Evolutionary conservation across 1,139 yeast species (phyloP).

Genomic region (Yamadazyma conglobata): DNA sequence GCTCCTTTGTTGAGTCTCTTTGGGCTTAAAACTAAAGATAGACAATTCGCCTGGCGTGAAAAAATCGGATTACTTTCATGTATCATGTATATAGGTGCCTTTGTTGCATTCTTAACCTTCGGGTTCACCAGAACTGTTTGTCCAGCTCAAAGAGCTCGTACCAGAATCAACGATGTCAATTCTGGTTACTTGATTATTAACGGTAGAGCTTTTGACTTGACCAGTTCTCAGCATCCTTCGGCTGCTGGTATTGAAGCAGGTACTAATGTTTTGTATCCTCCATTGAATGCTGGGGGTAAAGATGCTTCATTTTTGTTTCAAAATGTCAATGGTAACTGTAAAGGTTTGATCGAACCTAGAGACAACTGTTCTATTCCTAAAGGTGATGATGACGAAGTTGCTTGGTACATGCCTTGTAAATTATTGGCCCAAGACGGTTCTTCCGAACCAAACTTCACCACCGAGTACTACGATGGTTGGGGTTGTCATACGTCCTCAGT

Average conservation of each 20-base stretch:
- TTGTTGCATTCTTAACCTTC: slow-evolving; percentile 83
- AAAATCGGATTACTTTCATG: slow-evolving; percentile 81
- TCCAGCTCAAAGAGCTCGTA: slow-evolving; percentile 43
- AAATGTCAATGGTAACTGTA: slow-evolving; percentile 93
- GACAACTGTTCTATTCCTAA: slow-evolving; percentile 69
- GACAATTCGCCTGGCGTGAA: slow-evolving; percentile 97
- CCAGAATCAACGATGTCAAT: slow-evolving; percentile 56
- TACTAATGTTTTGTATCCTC: slow-evolving; percentile 75
- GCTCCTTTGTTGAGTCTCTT: slow-evolving; percentile 64
- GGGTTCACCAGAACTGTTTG: slow-evolving; percentile 91
- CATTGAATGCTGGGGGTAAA: slow-evolving; percentile 81
- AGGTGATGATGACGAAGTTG: slow-evolving; percentile 58
- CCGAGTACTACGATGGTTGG: slow-evolving; percentile 72
- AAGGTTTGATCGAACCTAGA: slow-evolving; percentile 72
- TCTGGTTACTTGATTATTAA: slow-evolving; percentile 68
- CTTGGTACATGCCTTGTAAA: slow-evolving; percentile 97
- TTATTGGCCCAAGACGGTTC: slow-evolving; percentile 69
- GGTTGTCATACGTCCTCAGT: slow-evolving; percentile 79
- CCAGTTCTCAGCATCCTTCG: slow-evolving; percentile 69
- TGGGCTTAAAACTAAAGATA: slow-evolving; percentile 75
- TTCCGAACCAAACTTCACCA: slow-evolving; percentile 56
- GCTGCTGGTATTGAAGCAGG: slow-evolving; percentile 74
- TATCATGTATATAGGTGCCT: slow-evolving; percentile 68
- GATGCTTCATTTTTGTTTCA: slow-evolving; percentile 91
- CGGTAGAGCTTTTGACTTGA: slow-evolving; percentile 76